Base-by-base conservation (phyloP, 2,329 filamentous ascomycete species). In the Fusarium sp. region DNA sequence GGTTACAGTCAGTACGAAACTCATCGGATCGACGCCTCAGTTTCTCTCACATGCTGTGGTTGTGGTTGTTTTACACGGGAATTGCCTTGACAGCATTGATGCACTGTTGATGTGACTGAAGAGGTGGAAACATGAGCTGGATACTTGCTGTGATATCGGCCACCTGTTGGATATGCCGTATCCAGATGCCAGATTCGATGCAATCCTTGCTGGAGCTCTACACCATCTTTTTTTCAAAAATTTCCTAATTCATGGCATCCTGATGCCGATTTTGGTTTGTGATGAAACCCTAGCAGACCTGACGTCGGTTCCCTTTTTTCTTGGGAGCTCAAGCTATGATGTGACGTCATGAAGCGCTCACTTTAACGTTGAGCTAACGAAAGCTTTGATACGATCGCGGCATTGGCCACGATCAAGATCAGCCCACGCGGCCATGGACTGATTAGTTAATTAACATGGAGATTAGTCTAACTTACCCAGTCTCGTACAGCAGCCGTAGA, bases 341-440 rank as follows among this genome's bases (percentile, higher is more conserved):
- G 43, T 78, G 76, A 78, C 76, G 76, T 78, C 76, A 78, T 75
- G 64, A 66, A 78, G 69, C 67, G 70, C 40, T 76, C 76, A 75
- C 53, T 60, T 33, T 60, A 58, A 69, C 40, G 54, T 69, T 54
- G 50, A 66, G 61, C 71, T 62, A 71, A 62, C 58, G 47, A 67
- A 56, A 63, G 60, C 58, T 68, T 74, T 65, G 61, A 72, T 68
- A 61, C 63, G 60, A 75, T 75, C 60, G 60, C 60, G 53, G 40
- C 63, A 71, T 73, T 67, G 67, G 68, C 47, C 63, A 32, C 54
- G 43, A 75, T 64, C 69, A 60, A 59, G 60, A 75, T 68, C 71
- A 60, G 60, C 44, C 60, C 69, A 73, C 70, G 35, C n/a, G 43
- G 43, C 53, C 44, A 53, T 13, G 19, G 30, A 37, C 47, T 54